Conservation (phyloP, 495 filamentous ascomycete genomes). For the Pseudoneurospora amorphoporcata region DNA sequence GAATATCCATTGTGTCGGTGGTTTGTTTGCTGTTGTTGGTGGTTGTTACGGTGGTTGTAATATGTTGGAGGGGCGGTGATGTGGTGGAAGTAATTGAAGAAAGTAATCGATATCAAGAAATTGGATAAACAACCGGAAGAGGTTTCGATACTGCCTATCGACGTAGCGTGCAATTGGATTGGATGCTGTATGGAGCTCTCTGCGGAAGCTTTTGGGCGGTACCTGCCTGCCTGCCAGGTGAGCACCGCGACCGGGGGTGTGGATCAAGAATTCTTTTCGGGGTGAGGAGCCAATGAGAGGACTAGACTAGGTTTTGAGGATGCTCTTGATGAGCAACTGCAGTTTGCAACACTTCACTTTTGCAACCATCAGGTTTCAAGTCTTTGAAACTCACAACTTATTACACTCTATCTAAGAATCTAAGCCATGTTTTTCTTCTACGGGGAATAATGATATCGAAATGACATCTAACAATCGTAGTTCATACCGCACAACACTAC, state of each 20-base stretch:
- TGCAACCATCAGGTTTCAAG: not conserved
- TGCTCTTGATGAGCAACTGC: not conserved
- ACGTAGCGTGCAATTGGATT: not conserved
- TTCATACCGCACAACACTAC: not conserved
- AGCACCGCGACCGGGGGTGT: not conserved
- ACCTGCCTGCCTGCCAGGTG: not conserved
- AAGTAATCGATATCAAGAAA: not conserved
- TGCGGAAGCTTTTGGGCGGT: slow-evolving; percentile 1
- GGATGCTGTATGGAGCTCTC: not conserved
- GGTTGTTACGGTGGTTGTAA: not conserved
- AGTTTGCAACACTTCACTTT: not conserved
- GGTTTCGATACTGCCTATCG: not conserved
- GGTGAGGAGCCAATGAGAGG: slow-evolving; percentile 13
- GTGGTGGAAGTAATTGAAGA: not conserved
- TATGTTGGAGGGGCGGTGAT: not conserved
- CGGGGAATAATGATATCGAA: not conserved
- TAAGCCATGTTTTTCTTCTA: not conserved
- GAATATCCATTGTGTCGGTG: slow-evolving; percentile 31
- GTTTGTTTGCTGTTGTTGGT: not conserved
- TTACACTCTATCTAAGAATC: not conserved
- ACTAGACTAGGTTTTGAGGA: not conserved
- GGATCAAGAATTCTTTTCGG: not conserved
- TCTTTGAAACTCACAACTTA: not conserved
- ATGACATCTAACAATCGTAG: not conserved
- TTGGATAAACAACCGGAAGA: not conserved